phyloP scores from a whole-genome alignment of 371 early-diverging fungal genomes.

The Mucor indicus region DNA sequence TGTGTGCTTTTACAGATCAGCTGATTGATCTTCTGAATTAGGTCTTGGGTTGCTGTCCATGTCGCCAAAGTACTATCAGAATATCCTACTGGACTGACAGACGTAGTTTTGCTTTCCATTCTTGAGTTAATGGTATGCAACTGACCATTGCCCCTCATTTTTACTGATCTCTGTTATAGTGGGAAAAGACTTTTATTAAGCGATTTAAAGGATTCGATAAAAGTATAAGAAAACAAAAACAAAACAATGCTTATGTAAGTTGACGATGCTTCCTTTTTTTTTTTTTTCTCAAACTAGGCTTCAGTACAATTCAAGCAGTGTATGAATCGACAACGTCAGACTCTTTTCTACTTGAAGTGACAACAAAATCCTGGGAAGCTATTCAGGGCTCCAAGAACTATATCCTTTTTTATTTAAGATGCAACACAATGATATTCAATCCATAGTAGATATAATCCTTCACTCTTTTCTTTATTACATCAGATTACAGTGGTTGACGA shows the following conservation, averaged over 20 bases:
- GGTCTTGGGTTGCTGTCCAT: constrained; percentile 28
- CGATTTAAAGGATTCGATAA: constrained; percentile 18
- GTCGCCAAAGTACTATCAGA: constrained; percentile 12
- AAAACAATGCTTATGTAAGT: neutral
- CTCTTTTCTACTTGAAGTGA: constrained; percentile 11
- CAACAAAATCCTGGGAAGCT: constrained; percentile 1
- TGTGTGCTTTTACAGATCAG: no score
- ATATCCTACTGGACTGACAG: constrained; percentile 26
- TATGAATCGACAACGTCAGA: constrained; percentile 12
- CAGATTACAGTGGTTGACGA: constrained; percentile 20
- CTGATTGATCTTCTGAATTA: neutral
- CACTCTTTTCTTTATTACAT: constrained; percentile 7
- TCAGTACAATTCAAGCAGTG: constrained; percentile 18
- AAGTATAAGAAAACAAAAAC: no score
- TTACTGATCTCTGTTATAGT: constrained; percentile 6
- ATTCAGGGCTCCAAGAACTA: constrained; percentile 7
- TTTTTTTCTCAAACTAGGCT: constrained; percentile 1
- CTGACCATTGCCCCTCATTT: neutral
- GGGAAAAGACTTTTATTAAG: constrained; percentile 21
- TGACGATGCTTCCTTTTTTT: neutral
- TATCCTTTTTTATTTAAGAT: constrained; percentile 10
- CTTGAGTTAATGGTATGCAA: constrained; percentile 19
- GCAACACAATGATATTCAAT: no score
- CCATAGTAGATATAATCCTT: no score
- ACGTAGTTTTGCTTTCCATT: constrained; percentile 11